Conservation (phyloP, 352 stramenopile species). For the Sclerospora graminicola region DNA sequence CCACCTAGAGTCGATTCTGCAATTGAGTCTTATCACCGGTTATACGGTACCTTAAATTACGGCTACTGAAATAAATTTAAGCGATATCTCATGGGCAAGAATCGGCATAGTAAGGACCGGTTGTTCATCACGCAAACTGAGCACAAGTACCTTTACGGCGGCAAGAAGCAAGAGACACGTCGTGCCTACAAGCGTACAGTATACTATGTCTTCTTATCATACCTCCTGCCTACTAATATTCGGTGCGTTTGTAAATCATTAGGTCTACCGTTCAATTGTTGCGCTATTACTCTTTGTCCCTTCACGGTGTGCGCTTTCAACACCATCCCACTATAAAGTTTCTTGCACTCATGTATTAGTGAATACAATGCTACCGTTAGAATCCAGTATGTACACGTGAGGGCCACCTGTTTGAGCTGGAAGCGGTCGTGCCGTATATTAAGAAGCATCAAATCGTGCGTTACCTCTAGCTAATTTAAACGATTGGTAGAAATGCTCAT, state of each 20-base stretch:
- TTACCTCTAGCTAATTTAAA: background rate
- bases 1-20: no score
- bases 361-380: no score
- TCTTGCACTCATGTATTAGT: background rate
- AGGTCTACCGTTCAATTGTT: constrained; percentile 97
- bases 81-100: constrained; percentile 91
- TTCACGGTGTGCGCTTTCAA: constrained; percentile 41
- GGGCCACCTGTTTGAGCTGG: constrained; percentile 96
- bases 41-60: no score
- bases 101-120: constrained; percentile 85
- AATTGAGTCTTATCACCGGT: no score
- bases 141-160: constrained; percentile 90
- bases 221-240: no score
- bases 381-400: constrained; percentile 92
- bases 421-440: constrained; percentile 93
- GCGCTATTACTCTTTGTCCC: constrained; percentile 91
- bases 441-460: constrained; percentile 90
- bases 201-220: no score
- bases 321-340: background rate
- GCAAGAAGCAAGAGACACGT: constrained; percentile 83
- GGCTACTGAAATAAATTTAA: no score
- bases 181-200: constrained; percentile 63
- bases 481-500: no score
- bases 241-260: no score
- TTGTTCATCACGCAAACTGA: constrained; percentile 86